These are phyloP conservation scores for Ehretia macrophylla DNA, from an alignment of 257 asterid genomes.

Conservation along the genomic window DNA sequence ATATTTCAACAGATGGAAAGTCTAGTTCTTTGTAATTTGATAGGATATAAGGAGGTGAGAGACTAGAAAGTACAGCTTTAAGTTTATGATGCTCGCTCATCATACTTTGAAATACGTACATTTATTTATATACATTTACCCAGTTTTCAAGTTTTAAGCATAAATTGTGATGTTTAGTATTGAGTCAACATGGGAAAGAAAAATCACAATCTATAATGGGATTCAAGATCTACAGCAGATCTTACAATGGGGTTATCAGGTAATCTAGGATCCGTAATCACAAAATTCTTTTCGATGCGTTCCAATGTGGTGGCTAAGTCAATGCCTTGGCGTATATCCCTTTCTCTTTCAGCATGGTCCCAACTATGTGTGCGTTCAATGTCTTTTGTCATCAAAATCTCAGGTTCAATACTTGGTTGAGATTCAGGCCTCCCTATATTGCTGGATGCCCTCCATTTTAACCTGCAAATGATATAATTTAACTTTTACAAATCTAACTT, in stretches of 20 bases:
- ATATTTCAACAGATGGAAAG: too few species aligned
- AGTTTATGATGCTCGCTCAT: too few species aligned
- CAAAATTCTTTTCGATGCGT: conserved; percentile 96
- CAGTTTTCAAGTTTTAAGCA: too few species aligned
- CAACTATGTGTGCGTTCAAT: conserved; percentile 52
- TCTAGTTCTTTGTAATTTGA: too few species aligned
- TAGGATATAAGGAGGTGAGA: too few species aligned
- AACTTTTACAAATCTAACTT: not conserved
- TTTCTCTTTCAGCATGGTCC: conserved; percentile 85
- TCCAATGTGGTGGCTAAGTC: conserved; percentile 98
- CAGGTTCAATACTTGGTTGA: conserved; percentile 53
- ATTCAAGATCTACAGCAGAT: not conserved
- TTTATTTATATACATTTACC: too few species aligned
- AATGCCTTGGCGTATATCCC: conserved; percentile 94
- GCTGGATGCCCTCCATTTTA: conserved; percentile 48
- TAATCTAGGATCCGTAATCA: conserved; percentile 95
- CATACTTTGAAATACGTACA: too few species aligned
- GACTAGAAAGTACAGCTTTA: too few species aligned
- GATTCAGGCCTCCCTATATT: conserved; percentile 31
- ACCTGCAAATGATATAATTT: conserved; percentile 38
- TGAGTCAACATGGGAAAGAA: not conserved
- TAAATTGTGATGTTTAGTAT: too few species aligned
- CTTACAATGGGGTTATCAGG: conserved; percentile 98
- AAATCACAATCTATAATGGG: not conserved
- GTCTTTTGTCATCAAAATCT: conserved; percentile 74